Conservation (phyloP, 179 eudicot species). For the Kewa caespitosa region DNA sequence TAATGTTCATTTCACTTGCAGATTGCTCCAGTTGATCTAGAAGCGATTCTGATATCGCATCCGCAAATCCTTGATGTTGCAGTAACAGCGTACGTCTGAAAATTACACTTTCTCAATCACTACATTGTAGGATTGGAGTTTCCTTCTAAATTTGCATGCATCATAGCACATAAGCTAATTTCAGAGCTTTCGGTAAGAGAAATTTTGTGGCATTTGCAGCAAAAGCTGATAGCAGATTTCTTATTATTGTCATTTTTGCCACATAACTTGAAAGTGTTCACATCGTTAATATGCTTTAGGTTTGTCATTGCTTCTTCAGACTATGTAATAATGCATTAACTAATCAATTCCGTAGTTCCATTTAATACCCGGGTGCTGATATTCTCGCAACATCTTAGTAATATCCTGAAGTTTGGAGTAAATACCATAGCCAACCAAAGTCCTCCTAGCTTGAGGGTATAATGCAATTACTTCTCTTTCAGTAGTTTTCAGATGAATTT, state of each 20-base stretch:
- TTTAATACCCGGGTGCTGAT: not conserved
- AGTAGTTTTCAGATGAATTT: not conserved
- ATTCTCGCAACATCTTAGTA: not conserved
- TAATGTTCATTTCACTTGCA: constrained; percentile 28
- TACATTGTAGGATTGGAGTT: not conserved
- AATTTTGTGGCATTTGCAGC: not conserved
- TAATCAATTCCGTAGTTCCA: not conserved
- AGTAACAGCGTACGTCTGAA: constrained; percentile 67
- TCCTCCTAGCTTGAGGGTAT: too few species aligned
- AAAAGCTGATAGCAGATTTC: not conserved
- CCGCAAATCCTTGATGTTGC: constrained; percentile 83
- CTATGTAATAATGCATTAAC: not conserved
- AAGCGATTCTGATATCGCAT: constrained; percentile 67
- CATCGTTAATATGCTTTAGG: not conserved
- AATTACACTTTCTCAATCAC: not conserved
- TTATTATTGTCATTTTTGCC: not conserved
- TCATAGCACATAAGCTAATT: not conserved
- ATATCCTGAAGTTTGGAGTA: too few species aligned
- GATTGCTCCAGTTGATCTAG: constrained; percentile 97
- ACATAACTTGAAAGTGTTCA: not conserved
- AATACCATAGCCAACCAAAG: too few species aligned
- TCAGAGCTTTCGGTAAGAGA: not conserved
- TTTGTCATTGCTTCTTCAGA: not conserved
- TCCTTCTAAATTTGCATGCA: not conserved
- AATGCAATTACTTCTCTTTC: not conserved